Percentiles rank a stretch among this genome's conserved stretches.
Conservation (phyloP, 176 grass and related monocot genomes). For the Tillandsia fasciculata region DNA sequence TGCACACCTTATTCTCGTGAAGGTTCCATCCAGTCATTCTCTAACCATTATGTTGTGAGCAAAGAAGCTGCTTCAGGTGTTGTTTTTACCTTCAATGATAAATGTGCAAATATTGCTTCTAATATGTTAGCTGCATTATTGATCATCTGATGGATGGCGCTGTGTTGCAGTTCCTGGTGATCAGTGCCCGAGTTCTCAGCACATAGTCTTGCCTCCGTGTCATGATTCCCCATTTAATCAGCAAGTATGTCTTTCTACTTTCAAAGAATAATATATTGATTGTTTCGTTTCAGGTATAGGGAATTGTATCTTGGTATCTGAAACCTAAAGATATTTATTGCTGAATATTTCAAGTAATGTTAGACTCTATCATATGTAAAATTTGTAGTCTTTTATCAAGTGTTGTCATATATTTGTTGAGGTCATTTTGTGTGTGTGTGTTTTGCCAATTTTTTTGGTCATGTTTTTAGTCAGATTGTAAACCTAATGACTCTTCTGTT, state of each 20-base stretch:
- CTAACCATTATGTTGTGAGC: not conserved
- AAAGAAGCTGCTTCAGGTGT: slow-evolving; percentile 6
- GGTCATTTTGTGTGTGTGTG: too few species aligned
- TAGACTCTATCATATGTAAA: not conserved
- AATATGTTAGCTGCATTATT: not conserved
- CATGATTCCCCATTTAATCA: not conserved
- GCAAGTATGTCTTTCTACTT: not conserved
- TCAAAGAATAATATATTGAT: not conserved
- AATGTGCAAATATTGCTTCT: not conserved
- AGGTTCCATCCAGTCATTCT: not conserved
- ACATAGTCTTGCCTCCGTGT: not conserved
- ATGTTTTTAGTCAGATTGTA: too few species aligned
- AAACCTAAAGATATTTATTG: too few species aligned
- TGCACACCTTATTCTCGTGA: slow-evolving; percentile 1
- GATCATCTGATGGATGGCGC: not conserved
- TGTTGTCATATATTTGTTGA: too few species aligned
- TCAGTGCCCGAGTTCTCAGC: not conserved
- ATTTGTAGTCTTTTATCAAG: too few species aligned
- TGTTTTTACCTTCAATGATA: not conserved
- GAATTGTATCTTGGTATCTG: not conserved
- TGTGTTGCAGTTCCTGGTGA: slow-evolving; percentile 1
- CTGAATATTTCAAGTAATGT: not conserved
- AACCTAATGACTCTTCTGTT: not conserved
- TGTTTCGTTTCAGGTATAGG: not conserved
- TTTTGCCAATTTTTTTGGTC: too few species aligned